phyloP scores from a whole-genome alignment of 768 basidiomycete genomes.

The Xerocomus potaroensis region DNA sequence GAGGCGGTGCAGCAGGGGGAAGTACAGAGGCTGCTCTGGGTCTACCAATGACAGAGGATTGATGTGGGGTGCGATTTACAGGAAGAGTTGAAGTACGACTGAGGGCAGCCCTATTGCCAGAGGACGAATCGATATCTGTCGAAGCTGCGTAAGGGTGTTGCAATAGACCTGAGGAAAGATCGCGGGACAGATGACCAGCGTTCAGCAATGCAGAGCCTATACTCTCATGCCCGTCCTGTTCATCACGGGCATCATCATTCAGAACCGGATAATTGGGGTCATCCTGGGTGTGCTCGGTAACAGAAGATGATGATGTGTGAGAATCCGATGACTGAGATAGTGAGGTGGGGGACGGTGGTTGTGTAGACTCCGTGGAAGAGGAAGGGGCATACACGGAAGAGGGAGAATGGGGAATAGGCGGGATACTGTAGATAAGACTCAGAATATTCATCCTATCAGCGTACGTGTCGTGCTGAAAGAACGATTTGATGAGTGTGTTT shows the following conservation, averaged over 20 bases:
- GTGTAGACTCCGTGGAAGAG: constrained; percentile 35
- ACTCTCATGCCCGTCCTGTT: constrained; percentile 38
- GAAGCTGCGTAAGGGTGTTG: constrained; percentile 52
- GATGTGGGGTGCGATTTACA: constrained; percentile 25
- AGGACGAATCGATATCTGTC: constrained; percentile 35
- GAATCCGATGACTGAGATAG: constrained; percentile 43
- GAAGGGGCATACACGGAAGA: constrained; percentile 45
- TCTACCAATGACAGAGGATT: constrained; percentile 31
- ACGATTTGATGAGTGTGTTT: constrained; percentile 14
- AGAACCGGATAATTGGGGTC: constrained; percentile 24
- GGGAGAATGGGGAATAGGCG: constrained; percentile 65
- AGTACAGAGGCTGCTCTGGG: constrained; percentile 56
- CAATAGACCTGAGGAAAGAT: constrained; percentile 21
- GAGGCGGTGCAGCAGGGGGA: constrained; percentile 64
- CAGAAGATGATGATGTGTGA: constrained; percentile 45
- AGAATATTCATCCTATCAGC: constrained; percentile 93
- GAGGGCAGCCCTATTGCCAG: constrained; percentile 18
- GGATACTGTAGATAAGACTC: constrained; percentile 84
- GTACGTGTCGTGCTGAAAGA: constrained; percentile 83
- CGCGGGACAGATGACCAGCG: constrained; percentile 27
- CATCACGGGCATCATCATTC: constrained; percentile 25
- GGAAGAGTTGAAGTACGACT: constrained; percentile 36
- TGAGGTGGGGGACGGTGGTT: constrained; percentile 35
- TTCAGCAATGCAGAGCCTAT: constrained; percentile 45
- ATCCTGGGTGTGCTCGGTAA: constrained; percentile 37